Percentiles rank a stretch among this genome's conserved stretches.
Conservation (phyloP, 1,284 basidiomycete species). For the Apiotrichum domesticum region DNA sequence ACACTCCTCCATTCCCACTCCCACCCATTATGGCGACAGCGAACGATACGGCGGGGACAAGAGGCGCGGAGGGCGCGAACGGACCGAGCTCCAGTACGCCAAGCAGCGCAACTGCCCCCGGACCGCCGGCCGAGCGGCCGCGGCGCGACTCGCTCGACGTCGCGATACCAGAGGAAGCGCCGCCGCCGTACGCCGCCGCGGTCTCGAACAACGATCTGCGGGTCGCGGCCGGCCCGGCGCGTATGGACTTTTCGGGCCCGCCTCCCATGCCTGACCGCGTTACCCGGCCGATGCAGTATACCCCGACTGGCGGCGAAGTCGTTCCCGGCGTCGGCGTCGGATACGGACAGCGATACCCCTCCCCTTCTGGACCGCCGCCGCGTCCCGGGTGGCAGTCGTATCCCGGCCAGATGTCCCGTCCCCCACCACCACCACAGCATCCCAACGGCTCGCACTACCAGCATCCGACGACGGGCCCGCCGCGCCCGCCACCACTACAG, state of each 20-base stretch:
- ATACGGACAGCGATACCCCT: conserved; percentile 16
- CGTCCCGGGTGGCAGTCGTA: neutral
- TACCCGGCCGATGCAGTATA: conserved; percentile 5
- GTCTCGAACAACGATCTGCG: conserved; percentile 13
- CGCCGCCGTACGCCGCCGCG: conserved; percentile 30
- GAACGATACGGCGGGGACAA: no score
- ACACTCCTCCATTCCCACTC: no score
- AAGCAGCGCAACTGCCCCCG: no score
- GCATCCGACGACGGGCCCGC: neutral
- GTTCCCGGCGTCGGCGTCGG: conserved; percentile 35
- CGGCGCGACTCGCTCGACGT: conserved; percentile 11
- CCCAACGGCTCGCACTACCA: neutral
- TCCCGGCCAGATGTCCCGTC: neutral
- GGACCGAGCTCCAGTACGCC: no score
- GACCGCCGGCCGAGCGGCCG: no score
- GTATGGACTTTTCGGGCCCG: conserved; percentile 43
- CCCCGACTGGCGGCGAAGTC: conserved; percentile 18
- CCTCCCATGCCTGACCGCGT: conserved; percentile 40
- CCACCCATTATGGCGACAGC: no score
- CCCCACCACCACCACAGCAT: conserved; percentile 20
- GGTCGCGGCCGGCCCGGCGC: conserved; percentile 30
- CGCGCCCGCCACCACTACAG: conserved; percentile 1
- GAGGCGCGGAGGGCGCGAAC: no score
- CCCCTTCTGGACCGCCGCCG: no score
- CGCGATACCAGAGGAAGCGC: conserved; percentile 30